Percentiles rank a stretch among this genome's conserved stretches.
Evolutionary conservation across 208 protist genomes (phyloP).

Genomic region (Endotrypanum monterogeii): DNA sequence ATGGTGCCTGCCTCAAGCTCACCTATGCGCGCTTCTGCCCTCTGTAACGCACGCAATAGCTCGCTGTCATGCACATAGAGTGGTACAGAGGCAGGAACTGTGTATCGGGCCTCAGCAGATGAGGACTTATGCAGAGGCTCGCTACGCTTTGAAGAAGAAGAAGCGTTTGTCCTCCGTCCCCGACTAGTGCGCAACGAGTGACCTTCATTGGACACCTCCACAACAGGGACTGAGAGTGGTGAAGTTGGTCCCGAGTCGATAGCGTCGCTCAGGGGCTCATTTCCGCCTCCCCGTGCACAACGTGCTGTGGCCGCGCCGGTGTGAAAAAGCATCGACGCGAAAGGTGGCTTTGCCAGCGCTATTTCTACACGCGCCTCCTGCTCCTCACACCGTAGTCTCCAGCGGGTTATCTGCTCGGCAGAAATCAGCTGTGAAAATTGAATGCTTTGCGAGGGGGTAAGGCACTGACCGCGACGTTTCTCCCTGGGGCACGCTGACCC

Average conservation of each 20-base stretch:
- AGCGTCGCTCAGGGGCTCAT: neutral
- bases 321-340: neutral
- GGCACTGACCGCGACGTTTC: neutral
- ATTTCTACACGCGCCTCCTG: slow-evolving; percentile 24
- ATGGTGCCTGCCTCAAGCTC: slow-evolving; percentile 33
- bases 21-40: slow-evolving; percentile 46
- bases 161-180: neutral
- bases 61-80: slow-evolving; percentile 67
- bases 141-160: neutral
- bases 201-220: neutral
- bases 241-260: neutral
- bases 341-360: slow-evolving; percentile 11
- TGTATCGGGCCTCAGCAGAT: neutral
- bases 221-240: neutral
- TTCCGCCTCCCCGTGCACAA: neutral
- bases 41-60: slow-evolving; percentile 56
- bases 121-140: neutral
- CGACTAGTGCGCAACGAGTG: neutral
- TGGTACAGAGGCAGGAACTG: neutral
- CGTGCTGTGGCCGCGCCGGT: neutral
- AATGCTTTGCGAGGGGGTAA: neutral
- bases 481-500: neutral
- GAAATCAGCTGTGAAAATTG: slow-evolving; percentile 7
- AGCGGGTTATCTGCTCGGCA: slow-evolving; percentile 22
- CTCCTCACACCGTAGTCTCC: slow-evolving; percentile 22